Conservation (phyloP, 495 filamentous ascomycete species). For the Xanthoparmelia taractica region DNA sequence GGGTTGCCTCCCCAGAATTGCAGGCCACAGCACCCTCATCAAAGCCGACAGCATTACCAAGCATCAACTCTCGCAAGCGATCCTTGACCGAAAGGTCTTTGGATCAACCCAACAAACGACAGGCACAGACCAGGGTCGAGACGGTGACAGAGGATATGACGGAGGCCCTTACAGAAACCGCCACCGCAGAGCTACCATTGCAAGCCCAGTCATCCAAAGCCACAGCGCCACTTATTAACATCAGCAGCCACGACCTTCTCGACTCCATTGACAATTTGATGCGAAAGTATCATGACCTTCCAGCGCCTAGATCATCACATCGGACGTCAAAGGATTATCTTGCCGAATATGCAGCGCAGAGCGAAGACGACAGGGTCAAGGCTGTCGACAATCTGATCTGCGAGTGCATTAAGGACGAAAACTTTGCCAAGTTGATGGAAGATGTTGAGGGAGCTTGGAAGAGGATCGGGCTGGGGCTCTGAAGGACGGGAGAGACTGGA, state of each 20-base stretch:
- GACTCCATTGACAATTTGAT: constrained; percentile 17
- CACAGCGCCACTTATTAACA: background rate
- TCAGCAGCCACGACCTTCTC: constrained; percentile 13
- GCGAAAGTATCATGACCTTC: constrained; percentile 21
- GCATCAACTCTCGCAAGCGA: constrained; percentile 2
- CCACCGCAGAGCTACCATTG: background rate
- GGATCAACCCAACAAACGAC: constrained; percentile 6
- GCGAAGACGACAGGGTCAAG: constrained; percentile 32
- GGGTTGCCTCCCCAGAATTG: background rate
- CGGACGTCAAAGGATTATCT: constrained; percentile 26
- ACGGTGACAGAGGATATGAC: background rate
- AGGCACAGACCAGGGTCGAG: background rate
- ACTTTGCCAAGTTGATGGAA: constrained; percentile 37
- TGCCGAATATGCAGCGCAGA: constrained; percentile 32
- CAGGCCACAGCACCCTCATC: background rate
- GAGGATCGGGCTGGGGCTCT: constrained; percentile 37
- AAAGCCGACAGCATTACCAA: background rate
- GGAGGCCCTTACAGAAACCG: background rate
- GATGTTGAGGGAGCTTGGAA: constrained; percentile 41
- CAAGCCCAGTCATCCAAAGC: background rate
- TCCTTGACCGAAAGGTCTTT: background rate
- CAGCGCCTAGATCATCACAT: constrained; percentile 8
- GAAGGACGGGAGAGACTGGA: background rate
- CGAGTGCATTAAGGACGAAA: constrained; percentile 38
- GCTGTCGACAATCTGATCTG: constrained; percentile 41